Conservation (phyloP, 176 grass and related monocot species). For the Ampelocalamus luodianensis region DNA sequence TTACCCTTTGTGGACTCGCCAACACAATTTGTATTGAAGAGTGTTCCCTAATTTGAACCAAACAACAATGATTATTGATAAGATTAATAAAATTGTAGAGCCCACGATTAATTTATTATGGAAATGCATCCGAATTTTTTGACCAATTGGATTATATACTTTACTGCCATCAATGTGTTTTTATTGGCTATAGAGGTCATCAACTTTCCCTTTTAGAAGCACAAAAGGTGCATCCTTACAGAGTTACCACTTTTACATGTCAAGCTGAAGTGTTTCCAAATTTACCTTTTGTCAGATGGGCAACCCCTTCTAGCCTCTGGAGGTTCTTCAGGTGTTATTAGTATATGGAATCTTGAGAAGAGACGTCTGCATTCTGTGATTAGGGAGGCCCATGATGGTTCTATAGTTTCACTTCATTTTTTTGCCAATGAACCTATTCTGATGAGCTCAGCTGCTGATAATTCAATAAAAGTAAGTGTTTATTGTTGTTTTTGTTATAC, state of each 20-base stretch:
- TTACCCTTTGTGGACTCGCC: not conserved
- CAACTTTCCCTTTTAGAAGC: not conserved
- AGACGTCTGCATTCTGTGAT: conserved; percentile 86
- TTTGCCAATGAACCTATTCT: conserved; percentile 94
- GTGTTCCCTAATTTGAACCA: not conserved
- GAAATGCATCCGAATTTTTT: conserved; percentile 17
- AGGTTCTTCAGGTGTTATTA: conserved; percentile 95
- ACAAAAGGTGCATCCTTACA: not conserved
- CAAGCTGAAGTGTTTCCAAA: conserved; percentile 21
- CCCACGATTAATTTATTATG: not conserved
- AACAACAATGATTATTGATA: conserved; percentile 6
- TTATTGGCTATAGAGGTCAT: not conserved
- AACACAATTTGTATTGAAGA: not conserved
- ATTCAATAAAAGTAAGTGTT: conserved; percentile 91
- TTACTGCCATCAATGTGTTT: not conserved
- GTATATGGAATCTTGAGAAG: conserved; percentile 98
- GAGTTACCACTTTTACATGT: not conserved
- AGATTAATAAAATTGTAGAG: not conserved
- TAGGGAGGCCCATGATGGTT: conserved; percentile 89
- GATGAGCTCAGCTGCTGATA: conserved; percentile 96
- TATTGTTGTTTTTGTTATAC: conserved; percentile 13
- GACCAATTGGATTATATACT: not conserved
- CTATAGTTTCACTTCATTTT: conserved; percentile 89
- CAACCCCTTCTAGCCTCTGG: conserved; percentile 92
- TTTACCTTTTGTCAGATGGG: conserved; percentile 71